Conservation (phyloP, 1,284 basidiomycete species). For the Moesziomyces sp. region DNA sequence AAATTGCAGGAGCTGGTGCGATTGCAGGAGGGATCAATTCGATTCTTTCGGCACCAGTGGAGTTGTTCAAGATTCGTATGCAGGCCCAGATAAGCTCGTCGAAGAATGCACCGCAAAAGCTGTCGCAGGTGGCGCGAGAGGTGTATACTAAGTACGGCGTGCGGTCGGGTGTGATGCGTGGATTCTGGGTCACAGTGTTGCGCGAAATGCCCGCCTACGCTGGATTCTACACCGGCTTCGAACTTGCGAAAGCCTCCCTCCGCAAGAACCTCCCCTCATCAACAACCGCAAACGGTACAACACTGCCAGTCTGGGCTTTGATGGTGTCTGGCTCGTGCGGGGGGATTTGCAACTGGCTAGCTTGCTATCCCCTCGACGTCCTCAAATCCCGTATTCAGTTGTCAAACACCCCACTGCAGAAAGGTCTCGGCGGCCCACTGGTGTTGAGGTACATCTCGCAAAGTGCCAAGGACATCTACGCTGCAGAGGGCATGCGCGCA, state of each 20-base stretch:
- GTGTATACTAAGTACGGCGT: constrained; percentile 87
- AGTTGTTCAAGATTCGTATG: constrained; percentile 88
- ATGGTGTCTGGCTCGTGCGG: constrained; percentile 87
- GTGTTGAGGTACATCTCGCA: constrained; percentile 37
- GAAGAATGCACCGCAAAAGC: constrained; percentile 74
- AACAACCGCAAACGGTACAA: constrained; percentile 8
- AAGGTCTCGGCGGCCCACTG: constrained; percentile 22
- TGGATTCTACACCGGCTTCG: constrained; percentile 84
- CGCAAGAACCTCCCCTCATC: constrained; percentile 68
- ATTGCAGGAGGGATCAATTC: constrained; percentile 92
- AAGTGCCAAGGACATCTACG: constrained; percentile 28
- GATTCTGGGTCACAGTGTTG: constrained; percentile 94
- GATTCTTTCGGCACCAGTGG: constrained; percentile 75
- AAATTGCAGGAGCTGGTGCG: constrained; percentile 84
- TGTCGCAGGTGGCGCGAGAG: constrained; percentile 77
- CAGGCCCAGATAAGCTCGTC: constrained; percentile 82
- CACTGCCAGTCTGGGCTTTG: constrained; percentile 86
- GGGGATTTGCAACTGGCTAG: constrained; percentile 91
- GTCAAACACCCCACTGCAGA: constrained; percentile 22
- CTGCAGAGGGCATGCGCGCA: constrained; percentile 29
- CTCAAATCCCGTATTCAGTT: constrained; percentile 52
- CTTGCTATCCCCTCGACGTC: constrained; percentile 81
- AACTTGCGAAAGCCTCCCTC: constrained; percentile 85
- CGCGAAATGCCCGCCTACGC: constrained; percentile 96
- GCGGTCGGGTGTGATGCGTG: constrained; percentile 88